Conservation (phyloP, 768 basidiomycete genomes). For the Cystofilobasidium macerans region DNA sequence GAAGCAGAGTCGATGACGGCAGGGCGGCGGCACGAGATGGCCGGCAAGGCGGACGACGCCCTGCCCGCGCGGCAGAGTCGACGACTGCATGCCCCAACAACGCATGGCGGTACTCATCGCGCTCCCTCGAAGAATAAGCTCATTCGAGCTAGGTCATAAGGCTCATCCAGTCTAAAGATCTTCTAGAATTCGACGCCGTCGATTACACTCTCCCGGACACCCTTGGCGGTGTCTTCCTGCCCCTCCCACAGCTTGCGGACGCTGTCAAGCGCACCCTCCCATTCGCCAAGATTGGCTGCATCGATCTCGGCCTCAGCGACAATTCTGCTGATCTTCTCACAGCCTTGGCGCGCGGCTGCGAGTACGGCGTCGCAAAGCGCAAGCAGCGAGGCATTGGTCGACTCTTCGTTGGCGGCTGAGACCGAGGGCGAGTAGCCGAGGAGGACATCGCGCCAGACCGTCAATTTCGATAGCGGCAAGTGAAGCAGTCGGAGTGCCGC, state of each 20-base stretch:
- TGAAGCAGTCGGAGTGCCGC: slow-evolving; percentile 33
- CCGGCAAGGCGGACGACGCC: too few species aligned
- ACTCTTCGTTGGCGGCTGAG: slow-evolving; percentile 8
- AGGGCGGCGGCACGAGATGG: background rate
- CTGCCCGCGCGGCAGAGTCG: too few species aligned
- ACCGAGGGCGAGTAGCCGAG: slow-evolving; percentile 5
- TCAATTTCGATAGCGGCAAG: slow-evolving; percentile 18
- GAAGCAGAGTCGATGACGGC: too few species aligned
- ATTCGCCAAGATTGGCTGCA: background rate
- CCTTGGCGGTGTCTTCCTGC: background rate
- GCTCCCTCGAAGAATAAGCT: too few species aligned
- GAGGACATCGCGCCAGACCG: slow-evolving; percentile 13
- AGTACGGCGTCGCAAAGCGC: slow-evolving; percentile 12
- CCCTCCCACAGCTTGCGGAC: slow-evolving; percentile 18
- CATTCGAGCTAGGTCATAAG: too few species aligned
- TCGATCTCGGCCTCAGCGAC: background rate
- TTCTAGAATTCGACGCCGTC: slow-evolving; percentile 15
- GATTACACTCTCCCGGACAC: slow-evolving; percentile 11
- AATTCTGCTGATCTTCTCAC: background rate
- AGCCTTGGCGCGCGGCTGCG: background rate
- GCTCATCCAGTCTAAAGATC: too few species aligned
- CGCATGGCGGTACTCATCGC: too few species aligned
- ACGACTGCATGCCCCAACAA: too few species aligned
- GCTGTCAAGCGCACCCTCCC: background rate
- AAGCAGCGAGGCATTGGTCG: slow-evolving; percentile 7